A percentile compares a stretch with the other conserved stretches of the same genome.
phyloP scores from a whole-genome alignment of 2,329 filamentous ascomycete species.

The Gnomoniopsis smithogilvyi region DNA sequence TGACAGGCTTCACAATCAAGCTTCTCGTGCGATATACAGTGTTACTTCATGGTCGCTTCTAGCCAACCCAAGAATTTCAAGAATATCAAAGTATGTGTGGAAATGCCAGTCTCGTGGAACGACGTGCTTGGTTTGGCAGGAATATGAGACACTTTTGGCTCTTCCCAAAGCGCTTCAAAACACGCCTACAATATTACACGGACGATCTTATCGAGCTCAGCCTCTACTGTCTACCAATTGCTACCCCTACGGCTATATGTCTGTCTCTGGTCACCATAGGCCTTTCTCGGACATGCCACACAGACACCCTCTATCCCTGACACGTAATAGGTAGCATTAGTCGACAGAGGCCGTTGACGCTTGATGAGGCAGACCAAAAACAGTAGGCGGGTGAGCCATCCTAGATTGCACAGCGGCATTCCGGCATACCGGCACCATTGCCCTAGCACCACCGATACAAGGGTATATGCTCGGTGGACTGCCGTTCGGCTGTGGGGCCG shows the following conservation, averaged over 20 bases:
- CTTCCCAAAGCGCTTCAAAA: not conserved
- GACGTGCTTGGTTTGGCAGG: not conserved
- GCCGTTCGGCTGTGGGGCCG: slow-evolving; percentile 13
- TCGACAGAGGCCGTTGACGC: slow-evolving; percentile 7
- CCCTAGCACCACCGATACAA: not conserved
- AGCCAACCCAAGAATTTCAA: not conserved
- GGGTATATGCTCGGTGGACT: not conserved
- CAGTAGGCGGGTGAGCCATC: not conserved
- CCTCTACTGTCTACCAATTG: not conserved
- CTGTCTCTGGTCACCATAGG: not conserved
- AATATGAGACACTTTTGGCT: not conserved
- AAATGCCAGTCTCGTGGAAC: not conserved
- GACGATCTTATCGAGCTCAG: not conserved
- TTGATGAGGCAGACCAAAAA: not conserved
- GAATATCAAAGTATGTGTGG: not conserved
- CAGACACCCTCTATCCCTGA: not conserved
- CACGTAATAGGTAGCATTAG: not conserved
- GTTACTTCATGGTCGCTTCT: not conserved
- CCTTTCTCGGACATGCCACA: not conserved
- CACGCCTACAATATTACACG: not conserved
- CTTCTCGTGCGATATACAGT: not conserved
- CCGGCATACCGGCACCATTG: not conserved
- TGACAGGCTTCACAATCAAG: not conserved
- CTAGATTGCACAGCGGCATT: not conserved
- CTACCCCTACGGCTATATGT: not conserved